Base-by-base conservation (phyloP, 148 eudicot genomes). In the Bassia scoparia region DNA sequence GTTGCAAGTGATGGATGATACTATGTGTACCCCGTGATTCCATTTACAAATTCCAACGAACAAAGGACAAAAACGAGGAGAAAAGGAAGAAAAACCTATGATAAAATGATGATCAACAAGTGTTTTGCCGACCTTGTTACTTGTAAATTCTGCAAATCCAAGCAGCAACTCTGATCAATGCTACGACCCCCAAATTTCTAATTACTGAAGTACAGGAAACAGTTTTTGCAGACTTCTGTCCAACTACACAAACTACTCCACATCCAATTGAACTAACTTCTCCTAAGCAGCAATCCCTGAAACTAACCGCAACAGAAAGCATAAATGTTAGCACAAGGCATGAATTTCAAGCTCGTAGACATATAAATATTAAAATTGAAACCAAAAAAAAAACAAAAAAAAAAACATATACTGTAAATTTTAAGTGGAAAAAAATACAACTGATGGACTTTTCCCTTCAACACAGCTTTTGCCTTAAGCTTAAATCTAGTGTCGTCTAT, bases 211-310 rank as follows among this genome's bases (percentile, higher is more conserved):
- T 70, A 55, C 80, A 62, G 70, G 67, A 70, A 69, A 77, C 74
- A 35, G 80, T 29, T 54, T 27, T 71, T 71, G 71, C 76, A 71
- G 80, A 76, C 43, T 50, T 53, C 37, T 46, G 44, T 60, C 61
- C 79, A 69, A 68, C 74, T 69, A 62, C 79, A 34, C 62, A 71
- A 77, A 77, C 80, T 77, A 65, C 56, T 52, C 46, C 58, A 70
- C 72, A 31, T 72, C 69, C 71, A 71, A 71, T 43, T 71, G 80
- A 77, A 77, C 71, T 65, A n/a, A 65, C 43, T 18, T 72, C 85
- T 71, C 87, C 89, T 88, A 88, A 74, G 88, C 84, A 81, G 87
- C 90, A 73, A 86, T 83, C 79, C 91, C 94, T 89, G 90, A 52
- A 78, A 27, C n/a, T 74, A 70, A 69, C 23, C 11, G 59, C 26